Evolutionary conservation across 1,139 yeast genomes (phyloP).

Genomic region (Protomyces arabidopsidicola): DNA sequence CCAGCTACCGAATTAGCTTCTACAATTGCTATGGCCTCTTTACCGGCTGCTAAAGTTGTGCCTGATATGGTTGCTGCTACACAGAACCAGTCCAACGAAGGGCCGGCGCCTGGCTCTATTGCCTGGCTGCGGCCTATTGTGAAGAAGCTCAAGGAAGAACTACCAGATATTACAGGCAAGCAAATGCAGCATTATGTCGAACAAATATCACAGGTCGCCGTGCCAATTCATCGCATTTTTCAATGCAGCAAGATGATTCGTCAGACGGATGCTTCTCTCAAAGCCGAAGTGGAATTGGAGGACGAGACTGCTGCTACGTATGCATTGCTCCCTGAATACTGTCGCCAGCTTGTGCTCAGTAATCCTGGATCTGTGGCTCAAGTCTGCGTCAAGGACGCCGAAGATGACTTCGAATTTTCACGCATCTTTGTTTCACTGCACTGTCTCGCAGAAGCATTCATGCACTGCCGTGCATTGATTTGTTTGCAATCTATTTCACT

Average conservation of each 20-base stretch:
- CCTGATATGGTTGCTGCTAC: background rate
- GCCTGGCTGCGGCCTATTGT: background rate
- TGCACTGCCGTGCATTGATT: background rate
- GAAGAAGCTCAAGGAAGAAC: background rate
- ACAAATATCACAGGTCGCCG: background rate
- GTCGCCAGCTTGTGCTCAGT: background rate
- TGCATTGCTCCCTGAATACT: background rate
- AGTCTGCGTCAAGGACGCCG: background rate
- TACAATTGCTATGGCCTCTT: background rate
- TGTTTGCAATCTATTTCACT: background rate
- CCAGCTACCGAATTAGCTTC: background rate
- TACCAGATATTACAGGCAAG: background rate
- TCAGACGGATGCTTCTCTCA: background rate
- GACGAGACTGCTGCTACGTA: background rate
- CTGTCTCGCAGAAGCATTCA: background rate
- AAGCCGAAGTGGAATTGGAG: background rate
- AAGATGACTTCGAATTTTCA: background rate
- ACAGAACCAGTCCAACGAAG: background rate
- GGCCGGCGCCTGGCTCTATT: background rate
- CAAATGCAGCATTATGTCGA: background rate
- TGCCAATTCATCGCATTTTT: background rate
- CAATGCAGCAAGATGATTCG: background rate
- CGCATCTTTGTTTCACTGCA: background rate
- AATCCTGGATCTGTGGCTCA: background rate
- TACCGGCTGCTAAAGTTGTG: background rate